Conservation (phyloP, 805 yeast genomes). For the Candida verbasci region DNA sequence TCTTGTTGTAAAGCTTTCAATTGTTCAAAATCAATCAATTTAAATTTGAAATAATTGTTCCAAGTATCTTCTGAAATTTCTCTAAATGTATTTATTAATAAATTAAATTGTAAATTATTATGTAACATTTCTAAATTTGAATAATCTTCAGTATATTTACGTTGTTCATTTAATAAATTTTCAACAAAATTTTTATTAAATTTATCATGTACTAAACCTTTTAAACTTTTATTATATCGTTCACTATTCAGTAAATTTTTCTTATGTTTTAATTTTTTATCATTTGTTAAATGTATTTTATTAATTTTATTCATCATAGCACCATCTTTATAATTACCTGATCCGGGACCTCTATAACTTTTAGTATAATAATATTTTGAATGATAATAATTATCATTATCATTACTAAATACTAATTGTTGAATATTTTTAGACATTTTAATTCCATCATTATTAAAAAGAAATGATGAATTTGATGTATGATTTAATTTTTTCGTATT, state of each 20-base stretch:
- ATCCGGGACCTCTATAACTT: conserved; percentile 41
- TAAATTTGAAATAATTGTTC: conserved; percentile 36
- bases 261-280: conserved; percentile 7
- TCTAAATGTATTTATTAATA: conserved; percentile 36
- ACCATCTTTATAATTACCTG: conserved; percentile 43
- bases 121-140: conserved; percentile 41
- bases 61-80: conserved; percentile 37
- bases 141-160: conserved; percentile 30
- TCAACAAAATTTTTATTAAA: conserved; percentile 29
- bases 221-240: conserved; percentile 22
- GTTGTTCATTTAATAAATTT: conserved; percentile 22
- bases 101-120: conserved; percentile 36
- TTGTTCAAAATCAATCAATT: conserved; percentile 36
- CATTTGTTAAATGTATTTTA: conserved; percentile 24
- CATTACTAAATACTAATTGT: conserved; percentile 31
- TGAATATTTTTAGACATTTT: conserved; percentile 31
- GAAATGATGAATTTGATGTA: conserved; percentile 16
- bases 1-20: conserved; percentile 13
- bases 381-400: conserved; percentile 30
- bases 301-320: conserved; percentile 37
- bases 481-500: conserved; percentile 14
- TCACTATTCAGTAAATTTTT: conserved; percentile 4
- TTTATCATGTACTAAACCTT: conserved; percentile 34
- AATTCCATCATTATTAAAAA: conserved; percentile 21
- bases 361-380: conserved; percentile 38